Evolutionary conservation across 495 filamentous ascomycete species (phyloP).

Genomic region (Talaromyces wortmannii): DNA sequence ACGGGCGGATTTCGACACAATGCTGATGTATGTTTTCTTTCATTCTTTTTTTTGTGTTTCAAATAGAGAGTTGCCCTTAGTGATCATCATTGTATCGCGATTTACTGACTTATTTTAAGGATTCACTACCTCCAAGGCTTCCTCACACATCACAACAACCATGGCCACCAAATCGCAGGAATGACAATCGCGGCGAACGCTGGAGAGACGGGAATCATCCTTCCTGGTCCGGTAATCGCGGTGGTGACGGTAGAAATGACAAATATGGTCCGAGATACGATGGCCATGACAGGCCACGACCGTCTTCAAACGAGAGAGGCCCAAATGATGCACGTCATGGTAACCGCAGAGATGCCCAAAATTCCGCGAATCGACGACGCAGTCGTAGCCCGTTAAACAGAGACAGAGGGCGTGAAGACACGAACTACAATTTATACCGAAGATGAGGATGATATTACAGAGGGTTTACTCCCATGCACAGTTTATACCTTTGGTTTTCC

Average conservation of each 20-base stretch:
- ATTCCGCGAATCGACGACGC: slow-evolving; percentile 17
- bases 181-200: slow-evolving; percentile 19
- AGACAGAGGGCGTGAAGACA: slow-evolving; percentile 13
- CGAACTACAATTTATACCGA: slow-evolving; percentile 6
- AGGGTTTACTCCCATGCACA: too few relatives aligned
- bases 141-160: slow-evolving; percentile 21
- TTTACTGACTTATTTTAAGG: slow-evolving; percentile 9
- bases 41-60: not conserved
- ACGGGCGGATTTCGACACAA: not conserved
- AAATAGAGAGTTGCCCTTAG: not conserved
- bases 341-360: slow-evolving; percentile 21
- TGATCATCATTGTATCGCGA: too few relatives aligned
- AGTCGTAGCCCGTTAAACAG: slow-evolving; percentile 31
- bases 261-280: slow-evolving; percentile 35
- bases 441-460: not conserved
- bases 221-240: slow-evolving; percentile 16
- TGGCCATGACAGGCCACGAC: slow-evolving; percentile 8
- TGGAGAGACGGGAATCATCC: slow-evolving; percentile 23
- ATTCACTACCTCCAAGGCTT: slow-evolving; percentile 33
- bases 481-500: too few relatives aligned
- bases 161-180: slow-evolving; percentile 19
- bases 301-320: not conserved
- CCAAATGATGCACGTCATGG: slow-evolving; percentile 2
- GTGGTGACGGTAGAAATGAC: slow-evolving; percentile 22
- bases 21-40: slow-evolving; percentile 1